These are phyloP conservation scores for Sporothrix phasma DNA, from an alignment of 2,329 filamentous ascomycete species.

Conservation along the genomic window DNA sequence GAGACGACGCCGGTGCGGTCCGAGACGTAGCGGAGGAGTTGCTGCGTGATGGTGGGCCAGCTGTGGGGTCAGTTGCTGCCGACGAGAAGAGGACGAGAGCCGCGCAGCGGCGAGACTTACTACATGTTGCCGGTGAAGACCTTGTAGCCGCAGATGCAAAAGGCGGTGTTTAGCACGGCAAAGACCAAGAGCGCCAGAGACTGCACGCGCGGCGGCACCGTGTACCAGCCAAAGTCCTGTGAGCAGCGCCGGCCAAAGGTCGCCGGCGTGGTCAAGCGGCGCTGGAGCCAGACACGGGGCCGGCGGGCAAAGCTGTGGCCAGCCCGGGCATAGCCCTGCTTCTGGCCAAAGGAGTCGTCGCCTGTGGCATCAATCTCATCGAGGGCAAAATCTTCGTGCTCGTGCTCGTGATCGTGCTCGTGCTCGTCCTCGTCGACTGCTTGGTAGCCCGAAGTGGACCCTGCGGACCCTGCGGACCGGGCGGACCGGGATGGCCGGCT, in stretches of 20 bases:
- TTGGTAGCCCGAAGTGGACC: background rate
- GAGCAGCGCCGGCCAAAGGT: slow-evolving; percentile 35
- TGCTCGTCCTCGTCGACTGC: background rate
- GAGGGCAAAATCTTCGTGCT: background rate
- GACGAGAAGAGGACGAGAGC: background rate
- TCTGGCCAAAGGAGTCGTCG: background rate
- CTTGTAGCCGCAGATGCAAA: slow-evolving; percentile 16
- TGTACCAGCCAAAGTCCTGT: slow-evolving; percentile 32
- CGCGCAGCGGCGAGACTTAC: slow-evolving; percentile 9
- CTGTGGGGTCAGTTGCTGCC: background rate
- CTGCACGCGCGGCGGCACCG: slow-evolving; percentile 20
- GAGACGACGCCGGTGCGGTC: slow-evolving; percentile 20
- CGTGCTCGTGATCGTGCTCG: background rate
- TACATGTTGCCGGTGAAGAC: slow-evolving; percentile 19
- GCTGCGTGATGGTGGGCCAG: slow-evolving; percentile 9
- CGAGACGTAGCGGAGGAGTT: slow-evolving; percentile 18
- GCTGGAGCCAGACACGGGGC: slow-evolving; percentile 10
- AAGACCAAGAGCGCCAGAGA: slow-evolving; percentile 15
- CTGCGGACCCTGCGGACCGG: too few relatives aligned
- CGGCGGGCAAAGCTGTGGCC: background rate
- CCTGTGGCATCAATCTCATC: background rate
- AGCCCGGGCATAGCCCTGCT: background rate
- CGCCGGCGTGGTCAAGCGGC: slow-evolving; percentile 20
- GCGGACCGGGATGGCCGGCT: background rate
- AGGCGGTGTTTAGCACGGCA: slow-evolving; percentile 13